Conservation (phyloP, 768 basidiomycete genomes). For the Hortiboletus flavorubellus region DNA sequence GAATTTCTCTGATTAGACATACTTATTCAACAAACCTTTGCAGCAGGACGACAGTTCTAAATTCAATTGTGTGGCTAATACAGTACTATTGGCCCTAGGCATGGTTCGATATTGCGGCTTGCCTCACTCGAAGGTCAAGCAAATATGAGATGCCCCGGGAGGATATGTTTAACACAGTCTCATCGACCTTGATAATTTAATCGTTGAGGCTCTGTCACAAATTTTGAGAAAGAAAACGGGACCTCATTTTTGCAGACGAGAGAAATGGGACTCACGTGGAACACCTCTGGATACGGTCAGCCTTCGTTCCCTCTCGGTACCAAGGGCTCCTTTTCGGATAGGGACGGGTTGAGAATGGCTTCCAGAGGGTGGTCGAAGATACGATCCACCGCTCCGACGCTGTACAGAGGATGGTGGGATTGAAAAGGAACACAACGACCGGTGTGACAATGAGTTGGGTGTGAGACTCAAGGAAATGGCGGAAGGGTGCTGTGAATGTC, state of each 20-base stretch:
- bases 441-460: constrained; percentile 73
- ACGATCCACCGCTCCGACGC: constrained; percentile 64
- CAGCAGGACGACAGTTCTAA: neutral
- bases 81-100: neutral
- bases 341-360: constrained; percentile 19
- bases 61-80: neutral
- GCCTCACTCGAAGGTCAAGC: constrained; percentile 24
- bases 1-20: no score
- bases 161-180: constrained; percentile 63
- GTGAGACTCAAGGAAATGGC: constrained; percentile 68
- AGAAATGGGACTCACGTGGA: no score
- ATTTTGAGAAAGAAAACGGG: neutral
- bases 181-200: constrained; percentile 33
- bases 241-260: no score
- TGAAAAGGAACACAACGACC: constrained; percentile 66
- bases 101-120: constrained; percentile 14
- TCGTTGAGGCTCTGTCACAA: constrained; percentile 54
- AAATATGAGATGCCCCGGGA: constrained; percentile 35
- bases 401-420: constrained; percentile 43
- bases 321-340: no score
- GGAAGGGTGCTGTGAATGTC: constrained; percentile 59
- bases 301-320: no score
- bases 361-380: constrained; percentile 82
- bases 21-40: no score
- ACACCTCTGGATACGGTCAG: no score